Base-by-base conservation (phyloP, 2,329 filamentous ascomycete genomes). In the Plectosphaerella cucumerina region DNA sequence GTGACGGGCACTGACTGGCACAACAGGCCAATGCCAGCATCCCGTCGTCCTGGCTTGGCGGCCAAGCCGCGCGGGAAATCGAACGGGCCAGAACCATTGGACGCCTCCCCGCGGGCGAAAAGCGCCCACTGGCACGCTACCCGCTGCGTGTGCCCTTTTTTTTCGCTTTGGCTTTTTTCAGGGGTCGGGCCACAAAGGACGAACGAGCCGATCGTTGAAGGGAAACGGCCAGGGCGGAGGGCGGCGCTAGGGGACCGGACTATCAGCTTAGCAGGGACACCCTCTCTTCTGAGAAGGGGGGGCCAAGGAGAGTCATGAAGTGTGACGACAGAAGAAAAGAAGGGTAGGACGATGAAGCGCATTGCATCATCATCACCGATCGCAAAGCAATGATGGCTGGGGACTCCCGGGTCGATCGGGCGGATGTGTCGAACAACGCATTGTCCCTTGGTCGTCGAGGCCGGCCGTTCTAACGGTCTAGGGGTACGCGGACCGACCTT, bases 1-100 rank as follows among this genome's bases (percentile, higher is more conserved):
- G 26, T 31, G 26, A 31, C 26, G 26, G 26, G 23, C 23, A 26
- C 23, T 5, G 23, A 10, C n/a, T n/a, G n/a, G n/a, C n/a, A n/a
- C n/a, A n/a, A n/a, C 23, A 26, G 23, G 10, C 26, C 26, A 31
- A 31, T 31, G 26, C 26, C 26, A 8, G 3, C 12, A 11, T 31
- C 17, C 15, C 42, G 20, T 44, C 21, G 42, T 21, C 21, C 42
- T 23, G 20, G 45, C 45, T 47, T 39, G 45, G 33, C 45, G 15
- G 31, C 35, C 23, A 39, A 33, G 20, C 18, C 31, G 45, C 45
- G 45, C 45, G 45, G 45, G 45, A 47, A 37, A 47, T 47, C 18
- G 45, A 47, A 37, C 45, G 45, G 45, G 45, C 45, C 45, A 47
- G 45, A 47, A 31, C 45, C 33, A 47, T 26, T 41, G 22, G 34